Conservation (phyloP, 768 basidiomycete genomes). For the Hemileccinum impolitum region DNA sequence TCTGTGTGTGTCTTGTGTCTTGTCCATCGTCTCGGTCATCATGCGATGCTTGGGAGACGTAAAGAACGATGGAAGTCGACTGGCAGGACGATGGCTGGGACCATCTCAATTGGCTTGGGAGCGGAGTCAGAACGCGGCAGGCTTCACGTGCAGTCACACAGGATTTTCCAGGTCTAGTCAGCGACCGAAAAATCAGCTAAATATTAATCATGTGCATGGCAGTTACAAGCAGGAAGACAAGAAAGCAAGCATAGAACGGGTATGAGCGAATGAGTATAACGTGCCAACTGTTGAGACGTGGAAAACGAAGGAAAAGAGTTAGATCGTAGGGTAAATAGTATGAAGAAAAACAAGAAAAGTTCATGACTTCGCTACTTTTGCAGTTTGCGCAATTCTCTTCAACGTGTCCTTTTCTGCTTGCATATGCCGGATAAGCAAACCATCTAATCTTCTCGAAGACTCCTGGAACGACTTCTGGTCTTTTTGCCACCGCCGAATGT, state of each 20-base stretch:
- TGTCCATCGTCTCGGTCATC: slow-evolving; percentile 21
- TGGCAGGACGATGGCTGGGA: slow-evolving; percentile 9
- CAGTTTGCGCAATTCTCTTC: slow-evolving; percentile 63
- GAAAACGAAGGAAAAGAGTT: slow-evolving; percentile 4
- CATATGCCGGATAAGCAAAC: slow-evolving; percentile 79
- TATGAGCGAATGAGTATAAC: slow-evolving; percentile 22
- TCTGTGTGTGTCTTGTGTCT: slow-evolving; percentile 28
- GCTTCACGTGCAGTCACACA: slow-evolving; percentile 26
- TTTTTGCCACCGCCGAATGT: slow-evolving; percentile 26
- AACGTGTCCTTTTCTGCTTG: slow-evolving; percentile 79
- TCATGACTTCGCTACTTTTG: slow-evolving; percentile 33
- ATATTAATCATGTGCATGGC: slow-evolving; percentile 22
- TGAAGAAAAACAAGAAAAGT: background rate
- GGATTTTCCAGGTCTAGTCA: background rate
- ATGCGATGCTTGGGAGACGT: slow-evolving; percentile 13
- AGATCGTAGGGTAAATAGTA: slow-evolving; percentile 15
- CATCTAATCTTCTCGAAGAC: slow-evolving; percentile 66
- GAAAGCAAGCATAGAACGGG: slow-evolving; percentile 20
- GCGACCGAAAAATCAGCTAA: slow-evolving; percentile 11
- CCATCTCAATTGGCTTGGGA: slow-evolving; percentile 24
- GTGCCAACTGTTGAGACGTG: slow-evolving; percentile 9
- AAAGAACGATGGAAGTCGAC: slow-evolving; percentile 9
- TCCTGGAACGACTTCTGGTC: slow-evolving; percentile 44
- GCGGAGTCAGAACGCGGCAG: slow-evolving; percentile 35
- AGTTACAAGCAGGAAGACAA: slow-evolving; percentile 25